Evolutionary conservation across 2,329 filamentous ascomycete genomes (phyloP).

Genomic region (Dothidotthia symphoricarpi): DNA sequence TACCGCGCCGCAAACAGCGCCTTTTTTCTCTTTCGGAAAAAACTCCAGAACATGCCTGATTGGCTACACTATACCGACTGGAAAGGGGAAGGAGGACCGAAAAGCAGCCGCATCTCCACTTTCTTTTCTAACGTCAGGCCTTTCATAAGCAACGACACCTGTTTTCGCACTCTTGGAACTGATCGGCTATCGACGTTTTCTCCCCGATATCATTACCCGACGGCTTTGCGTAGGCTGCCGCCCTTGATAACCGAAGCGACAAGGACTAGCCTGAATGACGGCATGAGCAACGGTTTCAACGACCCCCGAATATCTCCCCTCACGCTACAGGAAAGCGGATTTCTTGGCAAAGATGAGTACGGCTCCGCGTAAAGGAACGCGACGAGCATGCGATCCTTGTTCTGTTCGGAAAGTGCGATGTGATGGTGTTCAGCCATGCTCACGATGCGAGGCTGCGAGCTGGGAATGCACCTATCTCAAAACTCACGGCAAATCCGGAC

Average conservation of each 20-base stretch:
- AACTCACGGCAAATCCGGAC: conserved; percentile 38
- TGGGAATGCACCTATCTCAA: conserved; percentile 41
- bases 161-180: neutral
- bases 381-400: conserved; percentile 39
- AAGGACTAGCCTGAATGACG: conserved; percentile 18
- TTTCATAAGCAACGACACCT: conserved; percentile 18
- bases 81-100: conserved; percentile 21
- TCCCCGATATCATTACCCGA: conserved; percentile 9
- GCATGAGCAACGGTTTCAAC: conserved; percentile 17
- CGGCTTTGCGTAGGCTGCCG: conserved; percentile 9
- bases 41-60: conserved; percentile 5
- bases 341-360: conserved; percentile 22
- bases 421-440: conserved; percentile 37
- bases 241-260: conserved; percentile 5
- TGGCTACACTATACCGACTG: conserved; percentile 8
- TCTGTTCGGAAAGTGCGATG: conserved; percentile 38
- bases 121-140: conserved; percentile 28
- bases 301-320: conserved; percentile 17
- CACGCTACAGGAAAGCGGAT: conserved; percentile 12
- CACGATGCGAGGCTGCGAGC: conserved; percentile 33
- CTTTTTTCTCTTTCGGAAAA: no score
- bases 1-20: no score
- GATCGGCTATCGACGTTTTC: conserved; percentile 2
- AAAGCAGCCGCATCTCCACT: conserved; percentile 31
- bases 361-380: conserved; percentile 37